A percentile compares a stretch with the other conserved stretches of the same genome.
phyloP scores from a whole-genome alignment of 176 grass and related monocot genomes.

The Phragmites australis region DNA sequence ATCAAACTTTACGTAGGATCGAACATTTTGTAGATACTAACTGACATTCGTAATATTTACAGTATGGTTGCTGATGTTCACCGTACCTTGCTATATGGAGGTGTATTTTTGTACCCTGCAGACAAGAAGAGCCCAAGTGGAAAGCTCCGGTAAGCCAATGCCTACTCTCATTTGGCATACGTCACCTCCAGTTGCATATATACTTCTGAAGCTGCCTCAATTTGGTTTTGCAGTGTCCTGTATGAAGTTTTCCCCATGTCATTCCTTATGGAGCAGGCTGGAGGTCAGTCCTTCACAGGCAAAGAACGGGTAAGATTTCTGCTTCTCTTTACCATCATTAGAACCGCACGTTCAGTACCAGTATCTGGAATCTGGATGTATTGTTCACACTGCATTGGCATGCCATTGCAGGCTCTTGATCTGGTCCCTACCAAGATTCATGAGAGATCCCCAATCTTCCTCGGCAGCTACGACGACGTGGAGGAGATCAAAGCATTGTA shows the following conservation, averaged over 20 bases:
- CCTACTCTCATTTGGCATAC: background rate
- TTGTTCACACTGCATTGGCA: conserved; percentile 4
- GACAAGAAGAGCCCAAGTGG: conserved; percentile 90
- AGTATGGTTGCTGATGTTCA: conserved; percentile 99
- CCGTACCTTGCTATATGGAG: conserved; percentile 92
- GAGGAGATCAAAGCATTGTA: conserved; percentile 91
- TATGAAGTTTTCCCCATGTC: conserved; percentile 99
- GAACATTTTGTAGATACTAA: background rate
- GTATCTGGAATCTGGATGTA: background rate
- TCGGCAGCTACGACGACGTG: conserved; percentile 89
- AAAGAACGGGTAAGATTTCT: conserved; percentile 60
- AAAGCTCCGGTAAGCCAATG: conserved; percentile 67
- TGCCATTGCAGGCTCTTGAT: conserved; percentile 71
- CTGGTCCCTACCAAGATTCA: conserved; percentile 87
- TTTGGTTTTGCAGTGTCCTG: conserved; percentile 64
- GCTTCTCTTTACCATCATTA: background rate
- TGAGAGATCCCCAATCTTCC: conserved; percentile 82
- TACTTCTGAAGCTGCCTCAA: background rate
- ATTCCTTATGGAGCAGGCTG: conserved; percentile 94
- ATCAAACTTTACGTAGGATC: background rate
- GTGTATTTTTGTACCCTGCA: conserved; percentile 93
- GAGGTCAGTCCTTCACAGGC: conserved; percentile 92
- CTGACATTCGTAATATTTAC: conserved; percentile 24
- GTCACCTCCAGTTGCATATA: conserved; percentile 5
- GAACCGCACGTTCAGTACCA: background rate